Conservation (phyloP, 108 stramenopile species). For the Cyclotella sp. region DNA sequence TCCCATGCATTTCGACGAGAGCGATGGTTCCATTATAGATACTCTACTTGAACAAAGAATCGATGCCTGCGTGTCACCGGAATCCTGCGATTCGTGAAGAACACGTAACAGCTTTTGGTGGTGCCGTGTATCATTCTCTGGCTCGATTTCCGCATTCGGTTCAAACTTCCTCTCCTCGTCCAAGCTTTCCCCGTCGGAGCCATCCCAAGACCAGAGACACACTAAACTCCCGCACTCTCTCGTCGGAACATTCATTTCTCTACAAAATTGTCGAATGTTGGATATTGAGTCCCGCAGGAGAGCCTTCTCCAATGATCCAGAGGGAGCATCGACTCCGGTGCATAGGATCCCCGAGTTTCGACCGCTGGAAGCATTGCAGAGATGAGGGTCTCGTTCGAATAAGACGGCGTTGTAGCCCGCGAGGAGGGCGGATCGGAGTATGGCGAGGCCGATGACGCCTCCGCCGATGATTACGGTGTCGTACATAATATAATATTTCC, state of each 20-base stretch:
- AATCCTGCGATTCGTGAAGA: conserved; percentile 66
- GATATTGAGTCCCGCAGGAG: conserved; percentile 76
- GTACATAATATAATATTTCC: too few species aligned
- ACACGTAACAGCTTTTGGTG: conserved; percentile 34
- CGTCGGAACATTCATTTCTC: conserved; percentile 61
- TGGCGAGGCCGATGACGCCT: conserved; percentile 78
- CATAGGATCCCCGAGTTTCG: conserved; percentile 80
- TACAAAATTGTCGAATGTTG: conserved; percentile 60
- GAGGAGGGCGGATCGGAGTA: conserved; percentile 67
- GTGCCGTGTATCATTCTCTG: not conserved
- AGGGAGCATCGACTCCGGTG: conserved; percentile 81
- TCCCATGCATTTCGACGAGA: conserved; percentile 51
- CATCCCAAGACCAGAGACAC: conserved; percentile 75
- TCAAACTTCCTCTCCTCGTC: conserved; percentile 33
- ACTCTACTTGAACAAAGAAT: conserved; percentile 49
- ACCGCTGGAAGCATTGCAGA: conserved; percentile 65
- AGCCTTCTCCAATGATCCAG: conserved; percentile 76
- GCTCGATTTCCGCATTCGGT: conserved; percentile 14
- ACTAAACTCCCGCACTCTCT: conserved; percentile 76
- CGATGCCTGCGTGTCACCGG: conserved; percentile 77
- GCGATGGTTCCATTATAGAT: conserved; percentile 56
- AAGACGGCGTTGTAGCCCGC: conserved; percentile 63
- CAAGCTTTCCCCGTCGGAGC: conserved; percentile 22
- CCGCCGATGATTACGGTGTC: conserved; percentile 84
- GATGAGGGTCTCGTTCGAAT: conserved; percentile 63